phyloP scores from a whole-genome alignment of 768 basidiomycete species.

The Mycena sanguinolenta region DNA sequence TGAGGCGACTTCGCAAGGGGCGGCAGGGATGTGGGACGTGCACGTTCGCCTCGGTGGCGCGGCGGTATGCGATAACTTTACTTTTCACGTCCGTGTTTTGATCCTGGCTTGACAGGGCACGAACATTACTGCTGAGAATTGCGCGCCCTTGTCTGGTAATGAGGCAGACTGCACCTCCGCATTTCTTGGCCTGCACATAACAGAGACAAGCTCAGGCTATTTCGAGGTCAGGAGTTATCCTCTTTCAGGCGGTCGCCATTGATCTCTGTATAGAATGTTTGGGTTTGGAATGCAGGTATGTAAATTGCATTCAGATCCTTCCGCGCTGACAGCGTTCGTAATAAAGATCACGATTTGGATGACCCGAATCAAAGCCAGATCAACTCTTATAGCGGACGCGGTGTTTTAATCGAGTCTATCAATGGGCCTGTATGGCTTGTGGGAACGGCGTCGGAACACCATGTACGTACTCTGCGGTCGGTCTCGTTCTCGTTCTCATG shows the following conservation, averaged over 20 bases:
- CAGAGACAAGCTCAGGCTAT: not conserved
- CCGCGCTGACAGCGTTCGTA: no score
- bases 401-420: not conserved
- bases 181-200: not conserved
- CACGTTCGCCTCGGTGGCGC: not conserved
- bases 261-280: not conserved
- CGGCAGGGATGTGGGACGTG: not conserved
- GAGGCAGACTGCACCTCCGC: not conserved
- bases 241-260: not conserved
- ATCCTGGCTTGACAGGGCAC: not conserved
- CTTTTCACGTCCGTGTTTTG: not conserved
- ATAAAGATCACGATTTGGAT: slow-evolving; percentile 7
- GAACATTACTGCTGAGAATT: not conserved
- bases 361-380: not conserved
- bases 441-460: slow-evolving; percentile 6
- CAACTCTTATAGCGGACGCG: not conserved
- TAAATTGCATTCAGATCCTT: not conserved
- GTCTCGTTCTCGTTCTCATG: not conserved
- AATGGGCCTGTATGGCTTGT: not conserved
- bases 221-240: not conserved
- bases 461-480: not conserved
- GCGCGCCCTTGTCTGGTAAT: not conserved
- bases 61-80: not conserved
- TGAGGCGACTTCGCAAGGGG: not conserved
- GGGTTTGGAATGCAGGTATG: slow-evolving; percentile 8